A percentile compares a stretch with the other conserved stretches of the same genome.
Conservation (phyloP, 441 rosid genomes). For the Theobroma grandiflorum region DNA sequence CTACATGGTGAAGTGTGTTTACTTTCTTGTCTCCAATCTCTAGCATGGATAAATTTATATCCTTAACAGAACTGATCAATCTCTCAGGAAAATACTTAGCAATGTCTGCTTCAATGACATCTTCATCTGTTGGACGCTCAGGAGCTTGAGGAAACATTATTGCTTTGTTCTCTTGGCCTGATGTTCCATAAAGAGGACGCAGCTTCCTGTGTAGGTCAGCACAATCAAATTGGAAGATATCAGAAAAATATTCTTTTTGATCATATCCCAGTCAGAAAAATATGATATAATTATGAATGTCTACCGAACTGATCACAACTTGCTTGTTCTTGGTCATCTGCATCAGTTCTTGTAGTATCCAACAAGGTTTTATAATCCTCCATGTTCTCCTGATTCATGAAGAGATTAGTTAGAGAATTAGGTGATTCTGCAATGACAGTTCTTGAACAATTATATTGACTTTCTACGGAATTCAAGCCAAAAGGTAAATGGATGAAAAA, state of each 20-base stretch:
- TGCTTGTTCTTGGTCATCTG: conserved; percentile 34
- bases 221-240: background rate
- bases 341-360: conserved; percentile 27
- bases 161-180: conserved; percentile 32
- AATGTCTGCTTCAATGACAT: conserved; percentile 33
- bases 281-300: background rate
- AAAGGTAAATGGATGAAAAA: background rate
- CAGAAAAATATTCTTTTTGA: background rate
- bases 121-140: conserved; percentile 35
- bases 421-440: background rate
- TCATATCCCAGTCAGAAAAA: background rate
- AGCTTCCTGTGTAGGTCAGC: conserved; percentile 43
- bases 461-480: background rate
- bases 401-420: conserved; percentile 14
- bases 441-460: background rate
- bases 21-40: conserved; percentile 46
- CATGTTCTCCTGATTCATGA: conserved; percentile 38
- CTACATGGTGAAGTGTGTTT: conserved; percentile 28
- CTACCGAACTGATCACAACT: conserved; percentile 46
- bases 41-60: conserved; percentile 51
- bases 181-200: conserved; percentile 37
- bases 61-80: conserved; percentile 43
- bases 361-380: conserved; percentile 25
- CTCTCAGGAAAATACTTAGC: conserved; percentile 37
- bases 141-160: conserved; percentile 32